Evolutionary conservation across 805 yeast genomes (phyloP).

Genomic region (Hanseniaspora vineae): DNA sequence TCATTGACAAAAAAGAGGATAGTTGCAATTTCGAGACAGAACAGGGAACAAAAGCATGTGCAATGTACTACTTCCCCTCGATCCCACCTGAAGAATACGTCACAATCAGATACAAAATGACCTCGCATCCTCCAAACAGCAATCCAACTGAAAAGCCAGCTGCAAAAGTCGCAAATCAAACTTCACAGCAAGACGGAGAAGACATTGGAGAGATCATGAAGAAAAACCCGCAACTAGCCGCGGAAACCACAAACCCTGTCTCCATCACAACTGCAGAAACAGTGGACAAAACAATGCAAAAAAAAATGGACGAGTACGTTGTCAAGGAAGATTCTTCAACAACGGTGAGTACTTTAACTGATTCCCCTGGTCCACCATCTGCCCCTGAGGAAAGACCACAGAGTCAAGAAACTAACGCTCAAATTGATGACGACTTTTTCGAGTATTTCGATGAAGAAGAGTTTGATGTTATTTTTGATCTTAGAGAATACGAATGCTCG

Average conservation of each 20-base stretch:
- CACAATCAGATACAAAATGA: slow-evolving; percentile 65
- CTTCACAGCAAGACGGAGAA: too few species aligned
- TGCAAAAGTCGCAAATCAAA: too few species aligned
- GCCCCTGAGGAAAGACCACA: slow-evolving; percentile 15
- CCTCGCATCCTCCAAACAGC: slow-evolving; percentile 21
- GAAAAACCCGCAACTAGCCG: too few species aligned
- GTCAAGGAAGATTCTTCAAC: too few species aligned
- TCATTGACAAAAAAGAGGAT: slow-evolving; percentile 44
- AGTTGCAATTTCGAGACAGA: slow-evolving; percentile 54
- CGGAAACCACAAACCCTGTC: too few species aligned
- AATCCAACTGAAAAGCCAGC: too few species aligned
- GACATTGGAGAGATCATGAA: too few species aligned
- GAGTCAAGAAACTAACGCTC: slow-evolving; percentile 21
- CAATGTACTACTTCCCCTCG: slow-evolving; percentile 68
- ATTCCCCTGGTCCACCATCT: background rate
- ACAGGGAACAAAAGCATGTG: slow-evolving; percentile 73
- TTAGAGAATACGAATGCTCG: slow-evolving; percentile 79
- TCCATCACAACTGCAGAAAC: too few species aligned
- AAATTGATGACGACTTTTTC: background rate
- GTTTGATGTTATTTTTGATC: slow-evolving; percentile 55
- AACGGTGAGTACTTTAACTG: background rate
- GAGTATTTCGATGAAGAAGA: slow-evolving; percentile 51
- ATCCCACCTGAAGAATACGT: slow-evolving; percentile 83
- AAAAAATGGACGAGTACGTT: too few species aligned
- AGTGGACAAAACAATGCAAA: too few species aligned